Percentiles rank a stretch among this genome's conserved stretches.
These are phyloP conservation scores for Priceomyces medius DNA, from an alignment of 805 yeast genomes.

Conservation along the genomic window DNA sequence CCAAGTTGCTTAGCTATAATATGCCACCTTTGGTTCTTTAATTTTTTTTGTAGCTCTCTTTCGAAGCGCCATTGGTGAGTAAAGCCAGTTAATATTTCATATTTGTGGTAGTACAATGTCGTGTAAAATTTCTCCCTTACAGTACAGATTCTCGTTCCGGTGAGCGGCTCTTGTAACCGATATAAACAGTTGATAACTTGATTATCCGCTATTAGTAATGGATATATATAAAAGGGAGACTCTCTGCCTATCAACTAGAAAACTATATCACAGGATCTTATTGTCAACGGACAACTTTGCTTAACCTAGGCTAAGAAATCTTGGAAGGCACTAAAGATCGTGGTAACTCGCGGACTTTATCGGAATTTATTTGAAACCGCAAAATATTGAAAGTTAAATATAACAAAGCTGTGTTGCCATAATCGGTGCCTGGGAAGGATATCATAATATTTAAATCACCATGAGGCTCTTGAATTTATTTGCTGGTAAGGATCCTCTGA, in stretches of 20 bases:
- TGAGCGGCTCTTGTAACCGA: constrained; percentile 2
- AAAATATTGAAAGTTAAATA: too few species aligned
- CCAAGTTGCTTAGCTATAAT: background rate
- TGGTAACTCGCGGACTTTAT: too few species aligned
- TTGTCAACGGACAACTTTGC: too few species aligned
- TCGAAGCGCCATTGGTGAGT: background rate
- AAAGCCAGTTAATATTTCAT: background rate
- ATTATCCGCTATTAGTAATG: background rate
- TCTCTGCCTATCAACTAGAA: too few species aligned
- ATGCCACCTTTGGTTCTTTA: background rate
- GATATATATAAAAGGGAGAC: too few species aligned
- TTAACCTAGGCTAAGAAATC: too few species aligned
- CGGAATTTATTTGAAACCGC: too few species aligned
- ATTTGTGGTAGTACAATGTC: constrained; percentile 4
- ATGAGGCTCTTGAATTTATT: constrained; percentile 6
- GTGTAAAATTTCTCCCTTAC: constrained; percentile 1
- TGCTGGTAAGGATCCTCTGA: background rate
- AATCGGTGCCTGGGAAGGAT: too few species aligned
- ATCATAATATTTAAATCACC: too few species aligned
- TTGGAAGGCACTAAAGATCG: too few species aligned
- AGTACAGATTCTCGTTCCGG: constrained; percentile 2
- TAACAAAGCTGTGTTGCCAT: too few species aligned
- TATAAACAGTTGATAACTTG: background rate
- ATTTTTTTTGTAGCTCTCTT: background rate
- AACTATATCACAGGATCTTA: too few species aligned